Evolutionary conservation across 345 rosid species (phyloP).

Genomic region (Eucalyptus tenuipes): DNA sequence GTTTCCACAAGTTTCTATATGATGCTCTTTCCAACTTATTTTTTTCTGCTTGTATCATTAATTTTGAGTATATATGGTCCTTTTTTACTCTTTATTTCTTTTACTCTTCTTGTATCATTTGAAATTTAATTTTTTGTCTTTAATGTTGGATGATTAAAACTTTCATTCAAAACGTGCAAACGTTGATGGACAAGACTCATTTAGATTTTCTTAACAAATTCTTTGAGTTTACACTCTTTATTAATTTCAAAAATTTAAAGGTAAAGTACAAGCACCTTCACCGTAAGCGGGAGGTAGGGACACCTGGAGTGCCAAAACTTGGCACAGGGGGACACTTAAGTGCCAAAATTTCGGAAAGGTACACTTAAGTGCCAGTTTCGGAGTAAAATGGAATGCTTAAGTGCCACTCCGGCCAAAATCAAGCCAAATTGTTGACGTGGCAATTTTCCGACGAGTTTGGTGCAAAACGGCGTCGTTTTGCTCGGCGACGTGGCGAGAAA

Average conservation of each 20-base stretch:
- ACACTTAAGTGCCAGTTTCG: too few species aligned
- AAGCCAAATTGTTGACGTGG: too few species aligned
- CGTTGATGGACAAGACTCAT: neutral
- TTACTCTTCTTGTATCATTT: neutral
- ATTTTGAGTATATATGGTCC: neutral
- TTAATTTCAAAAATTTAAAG: neutral
- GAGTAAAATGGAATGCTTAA: too few species aligned
- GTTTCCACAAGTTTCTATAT: neutral
- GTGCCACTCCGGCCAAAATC: too few species aligned
- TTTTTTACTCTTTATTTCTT: neutral
- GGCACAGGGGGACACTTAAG: too few species aligned
- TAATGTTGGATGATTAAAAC: neutral
- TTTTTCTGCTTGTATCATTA: neutral
- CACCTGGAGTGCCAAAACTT: too few species aligned
- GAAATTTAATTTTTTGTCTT: neutral
- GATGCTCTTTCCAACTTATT: neutral
- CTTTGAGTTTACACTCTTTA: neutral
- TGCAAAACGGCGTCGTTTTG: too few species aligned
- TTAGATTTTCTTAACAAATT: neutral
- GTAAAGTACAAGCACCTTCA: neutral
- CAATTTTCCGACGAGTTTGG: too few species aligned
- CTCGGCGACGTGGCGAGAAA: too few species aligned
- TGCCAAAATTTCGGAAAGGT: too few species aligned
- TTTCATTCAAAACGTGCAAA: neutral
- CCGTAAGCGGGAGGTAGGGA: neutral